Evolutionary conservation across 805 yeast genomes (phyloP).

Genomic region (Hanseniaspora opuntiae): DNA sequence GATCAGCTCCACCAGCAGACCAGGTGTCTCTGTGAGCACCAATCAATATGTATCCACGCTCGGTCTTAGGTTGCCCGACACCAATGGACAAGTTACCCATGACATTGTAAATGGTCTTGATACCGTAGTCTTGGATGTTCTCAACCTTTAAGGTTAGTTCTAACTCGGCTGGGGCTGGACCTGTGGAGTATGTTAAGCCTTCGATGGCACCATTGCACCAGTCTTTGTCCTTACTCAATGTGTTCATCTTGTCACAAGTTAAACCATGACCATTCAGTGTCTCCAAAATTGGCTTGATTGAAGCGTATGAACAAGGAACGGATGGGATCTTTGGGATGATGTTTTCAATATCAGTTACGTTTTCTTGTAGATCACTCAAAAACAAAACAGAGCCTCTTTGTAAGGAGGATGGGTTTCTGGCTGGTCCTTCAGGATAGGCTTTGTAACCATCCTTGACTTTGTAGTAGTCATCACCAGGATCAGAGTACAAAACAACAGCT

Average conservation of each 20-base stretch:
- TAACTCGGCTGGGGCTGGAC: conserved; percentile 30
- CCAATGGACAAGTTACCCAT: conserved; percentile 38
- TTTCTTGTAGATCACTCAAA: conserved; percentile 41
- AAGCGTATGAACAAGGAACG: conserved; percentile 52
- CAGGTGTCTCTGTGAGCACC: conserved; percentile 77
- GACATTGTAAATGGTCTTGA: conserved; percentile 50
- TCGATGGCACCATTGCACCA: conserved; percentile 35
- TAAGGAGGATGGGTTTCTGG: conserved; percentile 61
- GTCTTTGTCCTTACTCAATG: conserved; percentile 15
- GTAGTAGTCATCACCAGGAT: conserved; percentile 51
- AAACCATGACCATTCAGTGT: conserved; percentile 47
- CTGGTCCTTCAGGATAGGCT: conserved; percentile 64
- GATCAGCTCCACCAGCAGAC: conserved; percentile 73
- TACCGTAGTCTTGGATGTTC: conserved; percentile 48
- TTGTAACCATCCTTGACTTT: conserved; percentile 44
- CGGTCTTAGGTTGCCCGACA: conserved; percentile 32
- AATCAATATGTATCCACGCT: conserved; percentile 41
- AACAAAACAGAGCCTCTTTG: conserved; percentile 67
- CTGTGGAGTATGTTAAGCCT: conserved; percentile 37
- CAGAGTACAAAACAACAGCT: conserved; percentile 56
- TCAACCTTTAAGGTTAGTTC: conserved; percentile 36
- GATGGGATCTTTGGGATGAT: conserved; percentile 56
- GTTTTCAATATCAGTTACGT: conserved; percentile 36
- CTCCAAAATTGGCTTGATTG: conserved; percentile 48
- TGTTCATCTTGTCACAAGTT: conserved; percentile 27